Evolutionary conservation across 2,329 filamentous ascomycete species (phyloP), one percentile per base, ranked within the genome.

Genomic region (Colletotrichum higginsianum): DNA sequence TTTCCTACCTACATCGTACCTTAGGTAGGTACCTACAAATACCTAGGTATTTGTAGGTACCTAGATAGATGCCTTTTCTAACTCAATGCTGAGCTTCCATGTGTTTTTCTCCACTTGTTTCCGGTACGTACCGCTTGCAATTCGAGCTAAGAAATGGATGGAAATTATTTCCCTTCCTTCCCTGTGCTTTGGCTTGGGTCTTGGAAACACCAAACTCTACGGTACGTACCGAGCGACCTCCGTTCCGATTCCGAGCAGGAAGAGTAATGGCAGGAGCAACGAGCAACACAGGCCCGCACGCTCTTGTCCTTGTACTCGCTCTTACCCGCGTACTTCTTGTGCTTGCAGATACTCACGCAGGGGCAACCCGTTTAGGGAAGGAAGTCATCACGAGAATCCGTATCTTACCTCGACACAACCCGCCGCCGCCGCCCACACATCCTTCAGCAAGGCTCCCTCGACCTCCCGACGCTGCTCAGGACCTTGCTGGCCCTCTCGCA

Each of bases 81-180:
- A 50, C 50, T 52, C 4, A 49, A 21, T 44, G 11, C 16, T 49
- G 12, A 21, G 23, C 26, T 23, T 61, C 44, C 23, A 15, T 11
- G 11, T 15, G 44, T 68, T 38, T 23, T 60, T 58, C 66, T n/a
- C 61, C 61, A 58, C 61, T 50, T 18, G 18, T 1, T 3, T 47
- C 35, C n/a, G 58, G 42, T 67, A 67, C 57, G 26, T 67, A 67
- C 65, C 30, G 42, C 53, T n/a, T 47, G 30, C 18, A 61, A 15
- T 50, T 46, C 26, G 35, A 23, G 18, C 55, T 23, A 60, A 60
- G 52, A 58, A 38, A 67, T 46, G 56, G 44, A 57, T 13, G n/a
- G n/a, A 61, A 55, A 55, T 53, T 61, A 9, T 35, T 35, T 9
- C 30, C 30, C 30, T 61, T 26, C 6, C 26, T 53, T 30, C 15